Conservation (phyloP, 495 filamentous ascomycete genomes). For the Schizothecium vesticola region DNA sequence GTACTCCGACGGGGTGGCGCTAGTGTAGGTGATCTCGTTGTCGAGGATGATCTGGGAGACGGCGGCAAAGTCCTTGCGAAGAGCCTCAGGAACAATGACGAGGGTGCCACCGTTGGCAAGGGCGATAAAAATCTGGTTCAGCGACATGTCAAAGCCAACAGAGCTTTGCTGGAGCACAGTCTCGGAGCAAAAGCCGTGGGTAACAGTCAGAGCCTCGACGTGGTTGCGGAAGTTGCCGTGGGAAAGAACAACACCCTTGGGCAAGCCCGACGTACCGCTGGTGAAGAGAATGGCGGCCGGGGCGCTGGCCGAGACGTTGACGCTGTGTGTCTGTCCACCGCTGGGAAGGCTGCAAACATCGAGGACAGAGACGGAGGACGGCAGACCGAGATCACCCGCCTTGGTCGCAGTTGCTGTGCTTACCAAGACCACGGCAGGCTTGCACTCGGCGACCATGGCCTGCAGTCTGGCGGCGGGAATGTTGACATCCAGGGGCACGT, state of each 20-base stretch:
- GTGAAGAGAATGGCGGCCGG: conserved; percentile 34
- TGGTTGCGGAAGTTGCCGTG: conserved; percentile 7
- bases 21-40: conserved; percentile 13
- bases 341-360: background rate
- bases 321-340: background rate
- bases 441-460: background rate
- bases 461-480: background rate
- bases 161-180: conserved; percentile 19
- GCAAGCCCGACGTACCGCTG: conserved; percentile 36
- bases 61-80: conserved; percentile 8
- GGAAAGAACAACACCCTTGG: conserved; percentile 34
- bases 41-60: conserved; percentile 9
- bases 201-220: background rate
- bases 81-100: conserved; percentile 3
- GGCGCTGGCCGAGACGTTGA: conserved; percentile 4
- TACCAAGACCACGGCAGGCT: background rate
- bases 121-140: conserved; percentile 16
- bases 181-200: conserved; percentile 1
- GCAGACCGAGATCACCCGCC: conserved; percentile 7
- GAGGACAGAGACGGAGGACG: background rate
- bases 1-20: conserved; percentile 19
- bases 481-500: conserved; percentile 41
- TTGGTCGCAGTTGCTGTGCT: conserved; percentile 17
- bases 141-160: conserved; percentile 16
- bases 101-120: conserved; percentile 14